A percentile compares a stretch with the other conserved stretches of the same genome.
Evolutionary conservation across 1,284 basidiomycete species (phyloP).

Genomic region (Austroboletus novae-zelandiae): DNA sequence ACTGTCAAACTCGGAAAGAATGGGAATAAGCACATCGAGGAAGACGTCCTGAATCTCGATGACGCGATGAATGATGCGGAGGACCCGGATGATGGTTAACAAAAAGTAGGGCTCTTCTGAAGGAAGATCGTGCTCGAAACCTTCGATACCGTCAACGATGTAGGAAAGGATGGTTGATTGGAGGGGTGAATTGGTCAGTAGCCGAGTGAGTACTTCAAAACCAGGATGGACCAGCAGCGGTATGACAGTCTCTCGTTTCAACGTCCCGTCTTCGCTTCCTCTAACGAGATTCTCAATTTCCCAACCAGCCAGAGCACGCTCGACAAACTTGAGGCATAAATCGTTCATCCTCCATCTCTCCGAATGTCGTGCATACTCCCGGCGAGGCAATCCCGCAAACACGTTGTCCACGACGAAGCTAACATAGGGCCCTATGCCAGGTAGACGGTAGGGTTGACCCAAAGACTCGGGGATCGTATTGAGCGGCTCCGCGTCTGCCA

Average conservation of each 20-base stretch:
- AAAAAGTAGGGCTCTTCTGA: conserved; percentile 71
- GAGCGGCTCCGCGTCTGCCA: conserved; percentile 58
- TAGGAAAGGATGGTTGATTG: conserved; percentile 75
- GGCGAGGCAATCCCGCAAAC: conserved; percentile 64
- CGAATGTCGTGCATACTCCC: conserved; percentile 73
- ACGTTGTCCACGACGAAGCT: conserved; percentile 90
- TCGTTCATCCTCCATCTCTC: conserved; percentile 91
- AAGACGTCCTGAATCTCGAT: conserved; percentile 89
- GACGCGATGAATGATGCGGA: conserved; percentile 82
- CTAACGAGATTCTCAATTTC: conserved; percentile 68
- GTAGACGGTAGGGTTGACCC: conserved; percentile 71
- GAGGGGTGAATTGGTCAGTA: conserved; percentile 73
- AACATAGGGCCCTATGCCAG: conserved; percentile 77
- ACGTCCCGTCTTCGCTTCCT: conserved; percentile 45
- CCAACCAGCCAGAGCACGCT: conserved; percentile 79
- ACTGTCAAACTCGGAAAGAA: conserved; percentile 66
- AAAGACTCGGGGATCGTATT: conserved; percentile 77
- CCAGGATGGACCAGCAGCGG: conserved; percentile 79
- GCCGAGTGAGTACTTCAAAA: conserved; percentile 79
- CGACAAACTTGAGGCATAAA: conserved; percentile 81
- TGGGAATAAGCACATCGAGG: conserved; percentile 83
- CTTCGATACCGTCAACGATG: conserved; percentile 73
- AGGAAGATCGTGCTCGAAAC: conserved; percentile 69
- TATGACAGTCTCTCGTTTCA: conserved; percentile 51
- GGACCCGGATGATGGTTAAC: conserved; percentile 73